A percentile compares a stretch with the other conserved stretches of the same genome.
Evolutionary conservation across 768 basidiomycete genomes (phyloP).

Genomic region (Lentinula sp.): DNA sequence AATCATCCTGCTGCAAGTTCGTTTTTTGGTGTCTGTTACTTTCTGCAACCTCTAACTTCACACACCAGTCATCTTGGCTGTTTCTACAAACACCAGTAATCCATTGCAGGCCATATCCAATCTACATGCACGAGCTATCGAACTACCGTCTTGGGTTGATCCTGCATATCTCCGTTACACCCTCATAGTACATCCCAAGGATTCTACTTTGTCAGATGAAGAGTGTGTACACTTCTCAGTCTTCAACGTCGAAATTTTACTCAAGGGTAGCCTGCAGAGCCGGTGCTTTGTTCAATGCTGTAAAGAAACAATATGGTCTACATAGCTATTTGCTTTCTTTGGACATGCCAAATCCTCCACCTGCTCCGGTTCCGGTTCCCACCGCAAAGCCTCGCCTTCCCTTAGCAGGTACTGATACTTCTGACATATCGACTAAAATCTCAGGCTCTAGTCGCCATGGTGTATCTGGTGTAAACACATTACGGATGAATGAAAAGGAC

Average conservation of each 20-base stretch:
- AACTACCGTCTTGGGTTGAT: conserved; percentile 83
- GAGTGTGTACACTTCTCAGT: conserved; percentile 51
- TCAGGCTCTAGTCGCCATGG: conserved; percentile 16
- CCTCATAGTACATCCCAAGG: conserved; percentile 68
- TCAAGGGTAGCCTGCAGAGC: conserved; percentile 38
- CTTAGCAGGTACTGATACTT: conserved; percentile 22
- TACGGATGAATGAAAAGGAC: conserved; percentile 64
- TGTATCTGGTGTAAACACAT: conserved; percentile 26
- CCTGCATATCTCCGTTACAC: conserved; percentile 63
- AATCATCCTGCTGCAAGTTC: conserved; percentile 80
- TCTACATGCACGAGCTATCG: conserved; percentile 58
- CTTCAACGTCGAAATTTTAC: conserved; percentile 2
- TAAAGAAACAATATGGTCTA: conserved; percentile 81
- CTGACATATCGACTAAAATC: conserved; percentile 12
- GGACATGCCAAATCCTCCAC: conserved; percentile 52
- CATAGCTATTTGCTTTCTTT: conserved; percentile 69
- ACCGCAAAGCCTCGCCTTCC: conserved; percentile 64
- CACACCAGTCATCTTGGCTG: conserved; percentile 65
- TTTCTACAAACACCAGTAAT: conserved; percentile 77
- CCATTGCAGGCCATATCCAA: conserved; percentile 75
- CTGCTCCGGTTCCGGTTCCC: conserved; percentile 64
- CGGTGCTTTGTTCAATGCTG: conserved; percentile 74
- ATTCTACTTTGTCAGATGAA: conserved; percentile 67
- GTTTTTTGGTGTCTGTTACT: conserved; percentile 20
- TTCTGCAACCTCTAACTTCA: conserved; percentile 9